Percentiles rank a stretch among this genome's conserved stretches.
These are phyloP conservation scores for Gonium pectorale DNA, from an alignment of 139 green algal genomes.

Conservation along the genomic window DNA sequence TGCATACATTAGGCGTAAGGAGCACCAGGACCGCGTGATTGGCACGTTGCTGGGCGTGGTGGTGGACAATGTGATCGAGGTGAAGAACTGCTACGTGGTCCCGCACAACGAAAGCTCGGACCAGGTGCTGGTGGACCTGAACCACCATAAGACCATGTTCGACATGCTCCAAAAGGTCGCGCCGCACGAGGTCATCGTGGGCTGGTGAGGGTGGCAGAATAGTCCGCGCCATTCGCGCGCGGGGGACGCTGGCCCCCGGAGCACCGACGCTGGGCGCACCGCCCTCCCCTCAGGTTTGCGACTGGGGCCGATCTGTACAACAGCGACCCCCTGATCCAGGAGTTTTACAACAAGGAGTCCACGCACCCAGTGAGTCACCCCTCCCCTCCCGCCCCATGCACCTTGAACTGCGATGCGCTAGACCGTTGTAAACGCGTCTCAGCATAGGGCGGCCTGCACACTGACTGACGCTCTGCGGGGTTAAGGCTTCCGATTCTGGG, in stretches of 20 bases:
- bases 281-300: slow-evolving; percentile 81
- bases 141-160: slow-evolving; percentile 95
- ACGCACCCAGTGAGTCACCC: slow-evolving; percentile 63
- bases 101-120: slow-evolving; percentile 95
- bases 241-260: not conserved
- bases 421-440: too few relatives aligned
- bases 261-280: not conserved
- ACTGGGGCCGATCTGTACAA: slow-evolving; percentile 81
- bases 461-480: too few relatives aligned
- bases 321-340: slow-evolving; percentile 93
- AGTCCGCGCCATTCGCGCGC: not conserved
- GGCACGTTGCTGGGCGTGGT: slow-evolving; percentile 93
- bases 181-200: slow-evolving; percentile 86
- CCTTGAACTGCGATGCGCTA: too few relatives aligned
- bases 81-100: slow-evolving; percentile 96
- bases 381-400: too few relatives aligned
- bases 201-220: slow-evolving; percentile 79
- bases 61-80: slow-evolving; percentile 77
- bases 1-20: slow-evolving; percentile 88
- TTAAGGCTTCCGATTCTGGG: too few relatives aligned
- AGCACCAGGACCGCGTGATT: slow-evolving; percentile 93
- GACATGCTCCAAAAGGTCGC: slow-evolving; percentile 92
- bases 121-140: slow-evolving; percentile 94
- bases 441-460: too few relatives aligned
- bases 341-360: slow-evolving; percentile 88